Percentiles rank a stretch among this genome's conserved stretches.
phyloP scores from a whole-genome alignment of 495 filamentous ascomycete species.

The Xylaria longipes region DNA sequence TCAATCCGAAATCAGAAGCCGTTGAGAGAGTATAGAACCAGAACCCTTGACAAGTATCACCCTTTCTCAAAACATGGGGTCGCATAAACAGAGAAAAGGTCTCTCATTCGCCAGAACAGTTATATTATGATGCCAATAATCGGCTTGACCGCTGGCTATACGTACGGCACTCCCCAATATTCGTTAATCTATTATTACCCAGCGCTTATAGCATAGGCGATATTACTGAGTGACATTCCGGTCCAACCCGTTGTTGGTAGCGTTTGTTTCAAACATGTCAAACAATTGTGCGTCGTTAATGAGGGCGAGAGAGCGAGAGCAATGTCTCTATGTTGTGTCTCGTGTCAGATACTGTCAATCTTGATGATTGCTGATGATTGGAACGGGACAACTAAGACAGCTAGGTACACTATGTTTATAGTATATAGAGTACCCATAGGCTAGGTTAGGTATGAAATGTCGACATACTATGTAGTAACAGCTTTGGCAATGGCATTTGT shows the following conservation, averaged over 20 bases:
- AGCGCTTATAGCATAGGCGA: constrained; percentile 15
- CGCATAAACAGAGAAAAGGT: constrained; percentile 15
- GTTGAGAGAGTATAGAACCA: neutral
- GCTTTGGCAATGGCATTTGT: constrained; percentile 15
- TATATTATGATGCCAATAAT: constrained; percentile 16
- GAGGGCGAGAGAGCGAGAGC: neutral
- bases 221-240: constrained; percentile 5
- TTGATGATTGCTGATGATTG: constrained; percentile 12
- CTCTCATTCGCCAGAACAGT: constrained; percentile 1
- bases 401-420: neutral
- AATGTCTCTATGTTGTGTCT: constrained; percentile 16
- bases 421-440: constrained; percentile 7
- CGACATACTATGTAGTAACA: constrained; percentile 9
- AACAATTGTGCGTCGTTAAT: constrained; percentile 14
- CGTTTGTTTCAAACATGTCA: constrained; percentile 17
- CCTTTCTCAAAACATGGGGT: constrained; percentile 12
- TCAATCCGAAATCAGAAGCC: constrained; percentile 4
- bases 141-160: neutral
- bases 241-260: constrained; percentile 3
- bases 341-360: constrained; percentile 6
- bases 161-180: neutral
- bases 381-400: constrained; percentile 13
- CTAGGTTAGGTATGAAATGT: constrained; percentile 1
- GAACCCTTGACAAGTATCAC: constrained; percentile 8
- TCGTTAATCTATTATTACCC: constrained; percentile 15